A percentile compares a stretch with the other conserved stretches of the same genome.
Evolutionary conservation across 2,329 filamentous ascomycete genomes (phyloP).

Genomic region (Colletotrichum echinochloae): DNA sequence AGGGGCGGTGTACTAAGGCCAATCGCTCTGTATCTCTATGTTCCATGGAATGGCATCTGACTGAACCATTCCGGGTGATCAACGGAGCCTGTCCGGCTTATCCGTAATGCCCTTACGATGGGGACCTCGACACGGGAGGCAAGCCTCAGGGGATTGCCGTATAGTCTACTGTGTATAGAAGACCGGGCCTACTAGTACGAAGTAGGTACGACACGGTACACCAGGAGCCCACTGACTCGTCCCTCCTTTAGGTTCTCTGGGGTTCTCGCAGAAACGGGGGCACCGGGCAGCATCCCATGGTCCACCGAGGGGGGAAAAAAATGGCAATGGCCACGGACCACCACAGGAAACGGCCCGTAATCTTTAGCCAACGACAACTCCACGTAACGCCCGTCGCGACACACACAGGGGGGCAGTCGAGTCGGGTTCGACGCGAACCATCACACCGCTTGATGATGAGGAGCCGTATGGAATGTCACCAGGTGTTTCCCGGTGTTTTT

Average conservation of each 20-base stretch:
- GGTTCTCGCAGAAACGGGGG: constrained; percentile 32
- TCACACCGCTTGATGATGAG: constrained; percentile 40
- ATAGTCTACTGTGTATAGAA: constrained; percentile 21
- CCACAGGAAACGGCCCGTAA: constrained; percentile 37
- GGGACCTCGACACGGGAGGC: constrained; percentile 20
- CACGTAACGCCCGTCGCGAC: constrained; percentile 17
- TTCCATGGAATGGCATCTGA: constrained; percentile 16
- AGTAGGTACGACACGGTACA: neutral
- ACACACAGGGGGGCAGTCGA: neutral
- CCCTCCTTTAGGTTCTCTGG: constrained; percentile 20
- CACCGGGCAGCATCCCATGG: constrained; percentile 5
- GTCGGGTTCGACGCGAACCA: constrained; percentile 19
- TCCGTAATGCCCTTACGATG: constrained; percentile 9
- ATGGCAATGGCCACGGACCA: constrained; percentile 21
- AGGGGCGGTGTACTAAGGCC: too few relatives aligned
- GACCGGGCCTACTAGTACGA: constrained; percentile 4
- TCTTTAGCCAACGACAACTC: constrained; percentile 37
- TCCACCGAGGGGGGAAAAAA: neutral
- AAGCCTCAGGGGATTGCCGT: neutral
- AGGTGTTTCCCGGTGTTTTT: constrained; percentile 19
- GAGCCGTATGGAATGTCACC: constrained; percentile 35
- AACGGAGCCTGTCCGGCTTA: constrained; percentile 35
- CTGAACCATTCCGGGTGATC: constrained; percentile 32
- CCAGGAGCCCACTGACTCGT: constrained; percentile 30
- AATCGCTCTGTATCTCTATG: constrained; percentile 20